Evolutionary conservation across 768 basidiomycete genomes (phyloP), one percentile per base, ranked within the genome.

Genomic region (Boletellus ananiceps): DNA sequence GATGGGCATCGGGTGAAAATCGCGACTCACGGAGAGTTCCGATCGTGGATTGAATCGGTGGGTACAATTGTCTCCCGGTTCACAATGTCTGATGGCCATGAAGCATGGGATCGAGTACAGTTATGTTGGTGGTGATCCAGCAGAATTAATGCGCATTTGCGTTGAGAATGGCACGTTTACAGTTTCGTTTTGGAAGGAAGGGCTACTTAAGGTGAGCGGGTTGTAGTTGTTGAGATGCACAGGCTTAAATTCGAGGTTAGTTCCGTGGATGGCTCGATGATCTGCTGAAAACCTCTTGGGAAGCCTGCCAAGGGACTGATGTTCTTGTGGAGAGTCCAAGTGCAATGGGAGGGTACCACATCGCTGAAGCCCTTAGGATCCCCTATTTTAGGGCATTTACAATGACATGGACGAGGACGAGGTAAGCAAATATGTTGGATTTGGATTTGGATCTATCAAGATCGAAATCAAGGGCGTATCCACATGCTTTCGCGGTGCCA

Each of bases 241-340:
- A 25, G 42, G 34, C 55, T 59, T 23, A 51, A 33, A 25, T 31
- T 46, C 40, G 21, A 52, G 12, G 38, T 25, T 64, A 95, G 88
- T 98, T 98, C 73, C 87, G 96, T 45, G 93, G 93, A 9, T 98
- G 95, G 95, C 73, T 98, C 34, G 96, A 99, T 63, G 96, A 99
- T 64, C 77, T 99, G 8, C 79, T 99, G 40, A 86, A 84, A 67
- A 93, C 93, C 0, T 89, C 93, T 2, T 98, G 94, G 93, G 86
- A 93, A 57, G 94, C 93, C 0, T 98, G 96, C 63, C 93, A 95
- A 70, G 85, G 82, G 32, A 92, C 92, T 0, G 94, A 99, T 65
- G 80, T 98, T 25, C 77, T 99, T 35, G 74, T 99, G 39, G 95
- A 99, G 70, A 92, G 89, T 61, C 95, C 95, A 0, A 93, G 90